Base-by-base conservation (phyloP, 2,329 filamentous ascomycete species). In the Epichloe sibirici region DNA sequence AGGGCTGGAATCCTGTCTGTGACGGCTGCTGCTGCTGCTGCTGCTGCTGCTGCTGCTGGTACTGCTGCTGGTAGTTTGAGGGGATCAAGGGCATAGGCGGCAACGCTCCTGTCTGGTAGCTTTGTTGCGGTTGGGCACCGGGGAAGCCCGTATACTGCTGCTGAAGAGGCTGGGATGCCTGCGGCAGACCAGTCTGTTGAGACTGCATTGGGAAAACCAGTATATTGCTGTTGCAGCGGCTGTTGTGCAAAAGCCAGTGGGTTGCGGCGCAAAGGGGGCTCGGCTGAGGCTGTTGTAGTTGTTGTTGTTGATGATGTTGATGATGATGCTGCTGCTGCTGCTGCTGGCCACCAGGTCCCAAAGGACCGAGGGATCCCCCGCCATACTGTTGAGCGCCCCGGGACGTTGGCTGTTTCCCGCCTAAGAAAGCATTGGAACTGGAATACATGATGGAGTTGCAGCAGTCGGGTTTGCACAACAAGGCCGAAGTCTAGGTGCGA, bases 391-490 rank as follows among this genome's bases (percentile, higher is more conserved):
- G 76, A 58, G 80, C 79, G 51, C 82, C 81, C 48, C n/a, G n/a
- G 86, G 86, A 55, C 83, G 86, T 67, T 85, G 81, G 74, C 77
- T 85, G 66, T 84, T 88, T 68, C 78, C 78, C 80, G 70, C 89
- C 89, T 63, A 95, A 73, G 70, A 85, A 96, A 58, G 87, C 84
- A 74, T 87, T 94, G 59, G 88, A 87, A 68, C 85, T 88, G 59
- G 89, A 93, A 74, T 88, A 97, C 91, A 96, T 96, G 71, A 64
- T 57, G 58, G 55, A 48, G 46, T 40, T 40, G 21, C 23, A 31
- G 28, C 42, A 38, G 42, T 40, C 34, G 45, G 25, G 35, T 44
- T 39, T 15, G 7, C 4, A 21, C 21, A 45, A 8, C 38, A 35
- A 38, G 37, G 21, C 28, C 42, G 35, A 39, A 39, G 21, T 25